Evolutionary conservation across 2,329 filamentous ascomycete species (phyloP), one percentile per base, ranked within the genome.

Genomic region (Alternaria conjuncta): DNA sequence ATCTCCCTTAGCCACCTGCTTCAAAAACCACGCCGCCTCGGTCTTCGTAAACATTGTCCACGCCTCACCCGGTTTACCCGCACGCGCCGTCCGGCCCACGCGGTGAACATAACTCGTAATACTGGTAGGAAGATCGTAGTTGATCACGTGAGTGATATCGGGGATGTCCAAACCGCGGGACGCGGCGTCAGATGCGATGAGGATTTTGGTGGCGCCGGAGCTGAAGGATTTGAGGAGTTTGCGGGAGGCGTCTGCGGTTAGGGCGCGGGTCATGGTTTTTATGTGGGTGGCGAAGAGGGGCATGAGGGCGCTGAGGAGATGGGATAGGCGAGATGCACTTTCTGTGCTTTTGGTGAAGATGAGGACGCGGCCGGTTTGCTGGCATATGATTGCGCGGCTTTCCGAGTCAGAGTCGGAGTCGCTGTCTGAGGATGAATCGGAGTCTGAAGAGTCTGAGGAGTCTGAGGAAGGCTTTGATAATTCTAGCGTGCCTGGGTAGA

Each of bases 341-440:
- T 97, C 94, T 76, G 95, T 97, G 61, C 92, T 96, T 72, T 93
- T 93, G 50, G 94, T 94, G 78, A 98, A 98, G 68, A 98, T 89
- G 36, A 98, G 85, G 11, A 91, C 88, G 6, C 78, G 75, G 49
- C 68, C 75, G 21, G 57, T 68, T 57, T 76, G 71, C 7, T 64
- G 49, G 9, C 70, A 65, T 20, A 77, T 63, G 20, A 63, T 68
- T 30, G 21, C 55, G 9, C 45, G 36, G 28, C 20, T 30, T 18
- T 63, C 60, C 5, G 51, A 32, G 5, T 65, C 61, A 2, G 63
- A 64, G 9, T 67, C 67, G 11, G 64, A 64, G 10, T 71, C 69
- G 2, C 57, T 50, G 9, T 71, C 70, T 6, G 67, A 68, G 6
- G 57, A 59, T 15, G 57, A 46, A 25, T 26, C 21, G 1, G 64